Evolutionary conservation across 371 early-diverging fungal genomes (phyloP), one percentile per base, ranked within the genome.

Genomic region (Rhizomucor pusillus): DNA sequence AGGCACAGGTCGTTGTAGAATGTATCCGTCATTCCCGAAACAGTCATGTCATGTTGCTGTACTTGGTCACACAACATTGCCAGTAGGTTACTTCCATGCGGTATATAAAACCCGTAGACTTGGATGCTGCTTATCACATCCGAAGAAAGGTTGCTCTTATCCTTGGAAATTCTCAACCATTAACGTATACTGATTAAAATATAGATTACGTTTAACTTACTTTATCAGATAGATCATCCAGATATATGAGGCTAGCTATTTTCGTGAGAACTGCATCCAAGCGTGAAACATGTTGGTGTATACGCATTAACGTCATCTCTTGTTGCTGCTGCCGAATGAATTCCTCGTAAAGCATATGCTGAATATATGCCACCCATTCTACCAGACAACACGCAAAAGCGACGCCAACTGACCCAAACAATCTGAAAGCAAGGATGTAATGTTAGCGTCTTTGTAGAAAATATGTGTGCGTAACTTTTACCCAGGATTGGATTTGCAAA

Each of bases 81-180:
- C n/a, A 81, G 56, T 5, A 79, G 47, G 24, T 61, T 63, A 6
- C 66, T 57, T 6, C 82, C 82, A 33, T 61, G 65, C 3, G 82
- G 82, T 16, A 81, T 25, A 54, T 65, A 59, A 44, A 73, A 75
- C 18, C 67, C 68, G 39, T 56, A 46, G 16, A 35, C 33, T 44
- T 35, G 44, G 23, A n/a, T 45, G 36, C 0, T 52, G 25, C 24
- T n/a, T 34, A 56, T 39, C 5, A 47, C 51, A 34, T 18, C 13
- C 11, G 50, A 14, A 18, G 25, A 25, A 18, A 47, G 20, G 7
- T 36, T 37, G 29, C 29, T 7, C 7, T 29, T 29, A 35, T 11
- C 14, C 14, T 48, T 20, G 43, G 46, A 46, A 25, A 2, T 24
- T 22, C 36, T 34, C 20, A 34, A 40, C n/a, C 20, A 22, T 46